These are phyloP conservation scores for Blastobotrys raffinosifermentans DNA, from an alignment of 1,139 yeast species.

Conservation along the genomic window DNA sequence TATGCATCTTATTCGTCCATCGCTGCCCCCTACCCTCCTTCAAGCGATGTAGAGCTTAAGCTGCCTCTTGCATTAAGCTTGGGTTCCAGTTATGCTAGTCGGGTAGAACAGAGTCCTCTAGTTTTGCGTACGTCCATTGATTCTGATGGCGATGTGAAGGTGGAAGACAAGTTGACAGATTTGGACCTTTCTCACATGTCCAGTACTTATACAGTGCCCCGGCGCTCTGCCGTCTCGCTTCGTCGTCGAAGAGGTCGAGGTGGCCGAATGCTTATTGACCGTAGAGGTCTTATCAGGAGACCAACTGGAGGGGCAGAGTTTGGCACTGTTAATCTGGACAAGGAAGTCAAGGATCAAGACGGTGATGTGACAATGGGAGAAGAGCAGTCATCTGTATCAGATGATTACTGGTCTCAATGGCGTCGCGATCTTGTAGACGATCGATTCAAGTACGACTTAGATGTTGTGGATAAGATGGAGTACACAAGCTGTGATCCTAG, in stretches of 20 bases:
- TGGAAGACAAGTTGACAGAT: slow-evolving; percentile 25
- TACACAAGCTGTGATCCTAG: slow-evolving; percentile 62
- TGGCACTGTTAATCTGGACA: slow-evolving; percentile 3
- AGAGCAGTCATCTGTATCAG: slow-evolving; percentile 25
- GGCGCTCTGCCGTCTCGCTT: slow-evolving; percentile 41
- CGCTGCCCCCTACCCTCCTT: slow-evolving; percentile 66
- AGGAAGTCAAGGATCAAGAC: slow-evolving; percentile 19
- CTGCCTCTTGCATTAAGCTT: slow-evolving; percentile 27
- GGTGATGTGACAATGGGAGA: slow-evolving; percentile 24
- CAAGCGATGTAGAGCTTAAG: slow-evolving; percentile 36
- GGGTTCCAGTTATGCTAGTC: slow-evolving; percentile 26
- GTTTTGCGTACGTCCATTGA: slow-evolving; percentile 19
- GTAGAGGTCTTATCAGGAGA: slow-evolving; percentile 42
- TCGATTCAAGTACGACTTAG: slow-evolving; percentile 72
- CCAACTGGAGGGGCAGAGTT: slow-evolving; percentile 5
- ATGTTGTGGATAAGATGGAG: slow-evolving; percentile 44
- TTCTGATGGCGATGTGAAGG: slow-evolving; percentile 19
- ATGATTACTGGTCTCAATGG: slow-evolving; percentile 41
- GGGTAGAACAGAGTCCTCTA: slow-evolving; percentile 26
- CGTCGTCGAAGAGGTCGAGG: slow-evolving; percentile 74
- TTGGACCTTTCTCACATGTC: too few relatives aligned
- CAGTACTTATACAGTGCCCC: slow-evolving; percentile 25
- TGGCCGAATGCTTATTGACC: slow-evolving; percentile 67
- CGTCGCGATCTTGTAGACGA: slow-evolving; percentile 31
- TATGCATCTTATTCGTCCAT: slow-evolving; percentile 81